Evolutionary conservation across 208 protist genomes (phyloP).

Genomic region (Leishmania lainsoni): DNA sequence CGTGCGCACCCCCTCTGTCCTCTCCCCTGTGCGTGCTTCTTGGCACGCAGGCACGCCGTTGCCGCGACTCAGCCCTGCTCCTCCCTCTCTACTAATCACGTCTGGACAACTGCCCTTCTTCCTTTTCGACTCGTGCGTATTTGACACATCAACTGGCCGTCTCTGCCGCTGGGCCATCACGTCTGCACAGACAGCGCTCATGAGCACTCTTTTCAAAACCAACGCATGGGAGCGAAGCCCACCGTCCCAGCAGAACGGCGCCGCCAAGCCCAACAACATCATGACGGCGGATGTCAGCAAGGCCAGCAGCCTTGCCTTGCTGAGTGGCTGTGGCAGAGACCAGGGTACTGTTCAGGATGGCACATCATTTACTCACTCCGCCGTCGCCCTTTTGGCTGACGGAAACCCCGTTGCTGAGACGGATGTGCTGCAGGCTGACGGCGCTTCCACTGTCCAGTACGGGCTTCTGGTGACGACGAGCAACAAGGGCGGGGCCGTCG

Average conservation of each 20-base stretch:
- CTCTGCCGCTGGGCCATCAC: constrained; percentile 1
- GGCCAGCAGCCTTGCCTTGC: background rate
- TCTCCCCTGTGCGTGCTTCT: background rate
- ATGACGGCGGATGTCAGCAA: background rate
- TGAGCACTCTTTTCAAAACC: constrained; percentile 16
- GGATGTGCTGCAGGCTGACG: background rate
- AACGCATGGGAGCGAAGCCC: constrained; percentile 17
- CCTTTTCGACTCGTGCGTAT: background rate
- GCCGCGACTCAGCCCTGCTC: background rate
- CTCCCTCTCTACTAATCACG: background rate
- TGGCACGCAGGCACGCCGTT: background rate
- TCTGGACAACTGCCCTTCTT: background rate
- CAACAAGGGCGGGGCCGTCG: background rate
- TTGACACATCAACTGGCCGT: background rate
- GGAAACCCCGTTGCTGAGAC: background rate
- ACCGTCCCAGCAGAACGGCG: constrained; percentile 8
- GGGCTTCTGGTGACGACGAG: background rate
- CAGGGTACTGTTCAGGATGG: background rate
- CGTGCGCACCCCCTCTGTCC: background rate
- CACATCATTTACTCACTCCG: background rate
- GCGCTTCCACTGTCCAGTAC: background rate
- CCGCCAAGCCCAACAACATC: background rate
- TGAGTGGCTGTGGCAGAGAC: background rate
- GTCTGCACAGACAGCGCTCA: background rate
- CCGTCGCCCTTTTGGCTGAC: background rate